These are phyloP conservation scores for Tricholomella constricta DNA, from an alignment of 768 basidiomycete genomes.

Conservation along the genomic window DNA sequence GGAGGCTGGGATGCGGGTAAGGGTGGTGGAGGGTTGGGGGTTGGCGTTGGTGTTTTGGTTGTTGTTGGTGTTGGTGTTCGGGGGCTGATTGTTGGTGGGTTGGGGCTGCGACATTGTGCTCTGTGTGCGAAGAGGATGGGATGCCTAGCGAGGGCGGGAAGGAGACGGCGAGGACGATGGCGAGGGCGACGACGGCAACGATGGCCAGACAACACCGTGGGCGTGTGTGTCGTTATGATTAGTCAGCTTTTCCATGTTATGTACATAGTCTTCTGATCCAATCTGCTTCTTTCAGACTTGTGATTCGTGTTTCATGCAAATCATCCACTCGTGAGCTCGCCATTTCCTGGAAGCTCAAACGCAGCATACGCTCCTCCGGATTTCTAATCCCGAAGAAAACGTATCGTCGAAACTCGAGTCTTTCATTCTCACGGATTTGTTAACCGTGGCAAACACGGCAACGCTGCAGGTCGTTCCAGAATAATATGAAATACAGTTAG, in stretches of 20 bases:
- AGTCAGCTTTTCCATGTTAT: conserved; percentile 17
- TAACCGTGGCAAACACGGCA: no score
- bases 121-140: not conserved
- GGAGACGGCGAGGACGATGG: no score
- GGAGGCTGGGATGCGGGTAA: conserved; percentile 47
- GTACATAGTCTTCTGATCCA: no score
- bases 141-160: no score
- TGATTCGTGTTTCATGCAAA: no score
- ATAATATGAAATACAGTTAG: not conserved
- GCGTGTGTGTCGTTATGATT: conserved; percentile 4
- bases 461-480: no score
- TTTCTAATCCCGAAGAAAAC: not conserved
- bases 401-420: no score
- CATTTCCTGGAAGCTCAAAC: not conserved
- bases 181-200: not conserved
- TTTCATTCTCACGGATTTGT: no score
- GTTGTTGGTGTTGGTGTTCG: conserved; percentile 6
- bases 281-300: not conserved
- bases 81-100: not conserved
- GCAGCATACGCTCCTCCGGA: not conserved
- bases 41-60: not conserved
- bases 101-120: conserved; percentile 6
- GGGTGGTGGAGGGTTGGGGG: conserved; percentile 10
- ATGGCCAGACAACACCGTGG: conserved; percentile 7
- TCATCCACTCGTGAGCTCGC: no score